Evolutionary conservation across 2,329 filamentous ascomycete genomes (phyloP).

Genomic region (Fusarium globosum): DNA sequence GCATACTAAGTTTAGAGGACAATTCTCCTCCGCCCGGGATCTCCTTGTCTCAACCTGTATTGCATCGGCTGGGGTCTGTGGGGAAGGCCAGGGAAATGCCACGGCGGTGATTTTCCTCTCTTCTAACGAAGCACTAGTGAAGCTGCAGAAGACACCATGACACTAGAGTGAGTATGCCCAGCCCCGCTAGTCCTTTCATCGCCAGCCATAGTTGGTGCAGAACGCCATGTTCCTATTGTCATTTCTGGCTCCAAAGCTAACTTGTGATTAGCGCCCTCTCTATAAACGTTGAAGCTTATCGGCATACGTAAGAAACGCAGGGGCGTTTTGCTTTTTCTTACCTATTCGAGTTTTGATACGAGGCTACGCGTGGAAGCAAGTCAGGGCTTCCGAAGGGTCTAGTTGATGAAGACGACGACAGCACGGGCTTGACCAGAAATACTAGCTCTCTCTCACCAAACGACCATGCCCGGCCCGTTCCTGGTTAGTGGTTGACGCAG

Average conservation of each 20-base stretch:
- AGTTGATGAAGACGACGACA: not conserved
- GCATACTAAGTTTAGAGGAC: not conserved
- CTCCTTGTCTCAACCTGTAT: conserved; percentile 1
- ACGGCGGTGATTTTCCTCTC: not conserved
- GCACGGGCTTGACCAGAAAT: not conserved
- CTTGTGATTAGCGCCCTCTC: not conserved
- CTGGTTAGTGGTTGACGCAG: conserved; percentile 14
- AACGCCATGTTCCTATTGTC: conserved; percentile 36
- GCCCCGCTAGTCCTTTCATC: conserved; percentile 23
- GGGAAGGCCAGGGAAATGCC: not conserved
- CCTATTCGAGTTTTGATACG: conserved; percentile 13
- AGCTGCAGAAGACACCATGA: conserved; percentile 12
- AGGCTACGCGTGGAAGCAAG: conserved; percentile 1
- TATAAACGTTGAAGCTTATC: conserved; percentile 36
- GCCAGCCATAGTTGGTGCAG: conserved; percentile 34
- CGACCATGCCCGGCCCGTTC: conserved; percentile 29
- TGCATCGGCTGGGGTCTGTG: not conserved
- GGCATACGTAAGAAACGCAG: conserved; percentile 3
- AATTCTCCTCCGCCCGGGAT: not conserved
- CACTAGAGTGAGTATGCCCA: not conserved
- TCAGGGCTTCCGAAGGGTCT: not conserved
- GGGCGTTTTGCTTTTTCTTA: conserved; percentile 28
- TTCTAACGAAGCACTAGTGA: conserved; percentile 1
- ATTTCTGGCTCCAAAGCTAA: conserved; percentile 19
- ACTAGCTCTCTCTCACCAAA: not conserved